Percentiles rank a stretch among this genome's conserved stretches.
These are phyloP conservation scores for Dissophora ornata DNA, from an alignment of 192 early-diverging fungal species.

Conservation along the genomic window DNA sequence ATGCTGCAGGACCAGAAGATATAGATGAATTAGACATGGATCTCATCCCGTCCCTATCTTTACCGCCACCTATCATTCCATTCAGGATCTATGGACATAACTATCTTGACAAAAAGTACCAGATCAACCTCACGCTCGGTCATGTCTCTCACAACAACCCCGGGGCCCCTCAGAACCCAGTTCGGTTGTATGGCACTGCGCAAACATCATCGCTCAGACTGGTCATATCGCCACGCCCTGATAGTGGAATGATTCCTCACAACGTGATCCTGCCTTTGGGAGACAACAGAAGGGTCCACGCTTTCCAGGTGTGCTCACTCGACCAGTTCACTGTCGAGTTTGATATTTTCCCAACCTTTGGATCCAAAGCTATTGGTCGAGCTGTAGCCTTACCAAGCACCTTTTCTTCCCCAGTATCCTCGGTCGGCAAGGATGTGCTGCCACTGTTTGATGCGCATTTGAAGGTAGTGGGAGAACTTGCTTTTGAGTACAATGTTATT, in stretches of 20 bases:
- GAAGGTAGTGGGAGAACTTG: slow-evolving; percentile 90
- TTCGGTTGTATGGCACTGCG: slow-evolving; percentile 69
- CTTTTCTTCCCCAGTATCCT: slow-evolving; percentile 56
- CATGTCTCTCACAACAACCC: slow-evolving; percentile 36
- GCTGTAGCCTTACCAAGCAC: slow-evolving; percentile 82
- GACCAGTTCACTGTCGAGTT: slow-evolving; percentile 87
- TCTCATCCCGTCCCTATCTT: slow-evolving; percentile 88
- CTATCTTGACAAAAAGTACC: slow-evolving; percentile 90
- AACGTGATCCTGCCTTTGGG: slow-evolving; percentile 90
- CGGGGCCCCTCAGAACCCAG: slow-evolving; percentile 52
- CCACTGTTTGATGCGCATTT: slow-evolving; percentile 93
- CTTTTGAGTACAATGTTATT: slow-evolving; percentile 84
- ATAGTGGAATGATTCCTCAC: slow-evolving; percentile 88
- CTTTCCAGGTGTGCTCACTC: slow-evolving; percentile 83
- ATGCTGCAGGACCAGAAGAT: slow-evolving; percentile 30
- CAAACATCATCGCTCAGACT: slow-evolving; percentile 84
- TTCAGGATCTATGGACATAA: slow-evolving; percentile 99
- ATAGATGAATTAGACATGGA: slow-evolving; percentile 83
- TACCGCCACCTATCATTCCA: slow-evolving; percentile 98
- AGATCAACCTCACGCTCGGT: slow-evolving; percentile 81
- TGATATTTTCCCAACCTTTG: slow-evolving; percentile 95
- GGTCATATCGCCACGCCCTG: slow-evolving; percentile 86
- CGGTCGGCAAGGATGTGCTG: slow-evolving; percentile 56
- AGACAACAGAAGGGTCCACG: slow-evolving; percentile 80
- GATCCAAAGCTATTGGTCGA: slow-evolving; percentile 90